phyloP scores from a whole-genome alignment of 1,139 yeast genomes.

The Geotrichum citri-aurantii region DNA sequence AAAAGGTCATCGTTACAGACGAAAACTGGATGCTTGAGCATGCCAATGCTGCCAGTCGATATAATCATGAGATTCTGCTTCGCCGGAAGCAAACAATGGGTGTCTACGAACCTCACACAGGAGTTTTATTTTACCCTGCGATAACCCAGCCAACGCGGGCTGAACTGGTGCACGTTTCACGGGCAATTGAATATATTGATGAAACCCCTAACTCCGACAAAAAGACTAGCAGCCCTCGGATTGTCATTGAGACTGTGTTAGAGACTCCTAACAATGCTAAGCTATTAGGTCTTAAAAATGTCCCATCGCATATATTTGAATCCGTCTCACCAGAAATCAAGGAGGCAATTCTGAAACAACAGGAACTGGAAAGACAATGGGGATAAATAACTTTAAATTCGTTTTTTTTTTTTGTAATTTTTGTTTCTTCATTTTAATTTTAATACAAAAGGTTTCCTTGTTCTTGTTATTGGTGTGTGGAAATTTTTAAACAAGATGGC shows the following conservation, averaged over 20 bases:
- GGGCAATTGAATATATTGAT: conserved; percentile 20
- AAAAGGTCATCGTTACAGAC: conserved; percentile 46
- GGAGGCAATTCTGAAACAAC: conserved; percentile 58
- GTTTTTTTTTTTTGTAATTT: background rate
- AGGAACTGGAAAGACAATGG: conserved; percentile 7
- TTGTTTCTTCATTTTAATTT: background rate
- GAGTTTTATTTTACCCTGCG: conserved; percentile 65
- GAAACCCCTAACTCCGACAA: conserved; percentile 1
- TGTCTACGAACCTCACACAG: conserved; percentile 76
- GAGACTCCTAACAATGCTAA: conserved; percentile 38
- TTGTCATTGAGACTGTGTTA: conserved; percentile 50
- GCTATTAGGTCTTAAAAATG: conserved; percentile 58
- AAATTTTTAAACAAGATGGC: background rate
- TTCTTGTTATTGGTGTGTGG: background rate
- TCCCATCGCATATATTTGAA: conserved; percentile 53
- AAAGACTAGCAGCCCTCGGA: conserved; percentile 25
- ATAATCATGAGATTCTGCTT: conserved; percentile 56
- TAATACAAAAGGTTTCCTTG: background rate
- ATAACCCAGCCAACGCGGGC: conserved; percentile 63
- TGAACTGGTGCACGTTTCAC: conserved; percentile 35
- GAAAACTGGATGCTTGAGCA: conserved; percentile 86
- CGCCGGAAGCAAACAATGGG: conserved; percentile 59
- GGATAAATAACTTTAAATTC: background rate
- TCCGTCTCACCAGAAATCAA: conserved; percentile 44
- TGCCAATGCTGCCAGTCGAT: conserved; percentile 67